Percentiles rank a stretch among this genome's conserved stretches.
These are phyloP conservation scores for Debaryomycetaceae sp. DNA, from an alignment of 1,139 yeast species.

Conservation along the genomic window DNA sequence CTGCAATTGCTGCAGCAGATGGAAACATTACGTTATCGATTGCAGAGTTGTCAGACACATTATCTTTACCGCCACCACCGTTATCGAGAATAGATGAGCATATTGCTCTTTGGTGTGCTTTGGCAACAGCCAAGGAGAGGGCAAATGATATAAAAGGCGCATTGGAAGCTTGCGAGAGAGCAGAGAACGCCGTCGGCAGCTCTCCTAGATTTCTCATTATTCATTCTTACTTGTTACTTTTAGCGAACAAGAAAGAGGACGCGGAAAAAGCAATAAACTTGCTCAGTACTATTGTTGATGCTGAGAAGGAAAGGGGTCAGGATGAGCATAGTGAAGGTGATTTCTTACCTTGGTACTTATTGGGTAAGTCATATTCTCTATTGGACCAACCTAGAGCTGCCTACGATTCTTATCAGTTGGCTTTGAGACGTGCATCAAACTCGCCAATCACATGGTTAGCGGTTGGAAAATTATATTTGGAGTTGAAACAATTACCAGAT, in stretches of 20 bases:
- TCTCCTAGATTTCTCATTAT: slow-evolving; percentile 43
- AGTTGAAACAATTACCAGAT: slow-evolving; percentile 58
- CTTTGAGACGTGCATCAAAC: slow-evolving; percentile 51
- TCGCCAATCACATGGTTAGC: slow-evolving; percentile 65
- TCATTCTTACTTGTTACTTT: slow-evolving; percentile 44
- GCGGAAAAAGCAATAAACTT: slow-evolving; percentile 32
- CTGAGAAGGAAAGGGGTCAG: slow-evolving; percentile 21
- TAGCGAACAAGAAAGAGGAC: slow-evolving; percentile 13
- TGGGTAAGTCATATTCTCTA: slow-evolving; percentile 51
- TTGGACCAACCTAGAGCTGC: slow-evolving; percentile 49
- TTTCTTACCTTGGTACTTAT: slow-evolving; percentile 56
- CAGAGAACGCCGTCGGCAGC: slow-evolving; percentile 42
- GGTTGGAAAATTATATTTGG: slow-evolving; percentile 58
- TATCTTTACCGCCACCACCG: slow-evolving; percentile 49
- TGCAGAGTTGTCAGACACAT: slow-evolving; percentile 45
- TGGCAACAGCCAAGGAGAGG: slow-evolving; percentile 49
- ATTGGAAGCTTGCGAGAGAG: slow-evolving; percentile 45
- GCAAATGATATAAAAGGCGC: slow-evolving; percentile 48
- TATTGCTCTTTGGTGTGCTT: slow-evolving; percentile 50
- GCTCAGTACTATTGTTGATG: slow-evolving; percentile 31
- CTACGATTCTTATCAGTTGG: slow-evolving; percentile 56
- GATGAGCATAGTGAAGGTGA: slow-evolving; percentile 32
- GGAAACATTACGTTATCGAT: slow-evolving; percentile 46
- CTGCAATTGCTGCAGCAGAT: slow-evolving; percentile 50
- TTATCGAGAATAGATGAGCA: slow-evolving; percentile 42